Conservation (phyloP, 768 basidiomycete species). For the Mrakia blollopis region DNA sequence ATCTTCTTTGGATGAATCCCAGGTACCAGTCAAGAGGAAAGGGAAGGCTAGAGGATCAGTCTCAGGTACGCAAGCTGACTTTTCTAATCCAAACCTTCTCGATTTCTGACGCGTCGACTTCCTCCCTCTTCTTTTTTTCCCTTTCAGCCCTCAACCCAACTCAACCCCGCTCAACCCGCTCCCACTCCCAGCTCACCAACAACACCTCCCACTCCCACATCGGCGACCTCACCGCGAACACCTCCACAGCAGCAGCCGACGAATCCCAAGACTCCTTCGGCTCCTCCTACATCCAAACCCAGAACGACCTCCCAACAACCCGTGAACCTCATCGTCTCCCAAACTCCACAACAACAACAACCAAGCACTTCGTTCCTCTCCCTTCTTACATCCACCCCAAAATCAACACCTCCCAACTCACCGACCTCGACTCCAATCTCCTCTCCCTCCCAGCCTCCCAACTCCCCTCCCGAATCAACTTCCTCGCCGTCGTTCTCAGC, state of each 20-base stretch:
- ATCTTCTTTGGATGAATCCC: background rate
- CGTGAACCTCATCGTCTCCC: no score
- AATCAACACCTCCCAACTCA: slow-evolving; percentile 8
- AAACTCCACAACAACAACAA: background rate
- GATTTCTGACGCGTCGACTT: background rate
- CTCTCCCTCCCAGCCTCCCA: background rate
- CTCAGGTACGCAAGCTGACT: background rate
- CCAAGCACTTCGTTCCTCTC: background rate
- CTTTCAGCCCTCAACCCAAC: background rate
- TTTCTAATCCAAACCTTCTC: background rate
- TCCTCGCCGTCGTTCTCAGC: background rate
- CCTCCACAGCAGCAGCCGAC: background rate
- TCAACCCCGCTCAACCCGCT: background rate
- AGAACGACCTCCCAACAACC: no score
- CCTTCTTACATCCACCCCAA: background rate
- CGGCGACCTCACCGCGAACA: background rate
- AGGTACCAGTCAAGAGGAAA: background rate
- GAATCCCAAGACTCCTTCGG: background rate
- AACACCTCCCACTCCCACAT: background rate
- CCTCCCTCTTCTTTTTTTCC: background rate
- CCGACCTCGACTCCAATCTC: background rate
- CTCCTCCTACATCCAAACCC: slow-evolving; percentile 3
- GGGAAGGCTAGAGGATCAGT: background rate
- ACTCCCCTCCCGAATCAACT: background rate
- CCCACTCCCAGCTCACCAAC: background rate